A percentile compares a stretch with the other conserved stretches of the same genome.
phyloP scores from a whole-genome alignment of 768 basidiomycete species.

The Suillus subaureus region DNA sequence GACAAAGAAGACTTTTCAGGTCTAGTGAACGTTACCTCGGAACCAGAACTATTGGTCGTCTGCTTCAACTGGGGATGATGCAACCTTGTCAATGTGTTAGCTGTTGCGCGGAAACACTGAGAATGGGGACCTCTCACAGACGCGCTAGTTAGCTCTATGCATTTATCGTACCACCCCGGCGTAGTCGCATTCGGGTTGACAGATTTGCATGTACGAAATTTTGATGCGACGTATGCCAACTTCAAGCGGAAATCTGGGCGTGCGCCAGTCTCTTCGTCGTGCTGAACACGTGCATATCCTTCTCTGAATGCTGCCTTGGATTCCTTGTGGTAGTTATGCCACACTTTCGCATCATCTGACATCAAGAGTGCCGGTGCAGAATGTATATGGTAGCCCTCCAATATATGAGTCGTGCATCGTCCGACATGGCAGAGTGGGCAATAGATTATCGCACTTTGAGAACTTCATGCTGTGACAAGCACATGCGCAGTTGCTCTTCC shows the following conservation, averaged over 20 bases:
- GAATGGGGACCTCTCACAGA: conserved; percentile 24
- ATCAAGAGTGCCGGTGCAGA: conserved; percentile 37
- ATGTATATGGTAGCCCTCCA: conserved; percentile 36
- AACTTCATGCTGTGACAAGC: conserved; percentile 17
- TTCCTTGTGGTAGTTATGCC: conserved; percentile 38
- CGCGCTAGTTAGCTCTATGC: conserved; percentile 19
- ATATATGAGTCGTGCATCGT: conserved; percentile 40
- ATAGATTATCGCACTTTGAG: conserved; percentile 24
- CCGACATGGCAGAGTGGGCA: conserved; percentile 41
- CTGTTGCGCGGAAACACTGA: neutral
- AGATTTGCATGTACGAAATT: conserved; percentile 52
- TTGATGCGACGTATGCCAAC: conserved; percentile 49
- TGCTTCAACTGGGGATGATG: neutral
- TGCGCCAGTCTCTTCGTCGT: conserved; percentile 41
- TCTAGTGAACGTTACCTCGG: neutral
- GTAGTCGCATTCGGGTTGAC: conserved; percentile 39
- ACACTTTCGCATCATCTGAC: conserved; percentile 24
- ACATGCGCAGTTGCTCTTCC: conserved; percentile 12
- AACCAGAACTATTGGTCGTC: neutral
- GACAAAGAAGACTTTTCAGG: neutral
- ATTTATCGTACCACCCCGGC: conserved; percentile 66
- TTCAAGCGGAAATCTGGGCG: conserved; percentile 34
- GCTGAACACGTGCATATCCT: conserved; percentile 16
- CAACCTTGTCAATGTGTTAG: neutral
- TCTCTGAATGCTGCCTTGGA: conserved; percentile 20